These are phyloP conservation scores for Pilaira anomala DNA, from an alignment of 192 early-diverging fungal genomes.

Conservation along the genomic window DNA sequence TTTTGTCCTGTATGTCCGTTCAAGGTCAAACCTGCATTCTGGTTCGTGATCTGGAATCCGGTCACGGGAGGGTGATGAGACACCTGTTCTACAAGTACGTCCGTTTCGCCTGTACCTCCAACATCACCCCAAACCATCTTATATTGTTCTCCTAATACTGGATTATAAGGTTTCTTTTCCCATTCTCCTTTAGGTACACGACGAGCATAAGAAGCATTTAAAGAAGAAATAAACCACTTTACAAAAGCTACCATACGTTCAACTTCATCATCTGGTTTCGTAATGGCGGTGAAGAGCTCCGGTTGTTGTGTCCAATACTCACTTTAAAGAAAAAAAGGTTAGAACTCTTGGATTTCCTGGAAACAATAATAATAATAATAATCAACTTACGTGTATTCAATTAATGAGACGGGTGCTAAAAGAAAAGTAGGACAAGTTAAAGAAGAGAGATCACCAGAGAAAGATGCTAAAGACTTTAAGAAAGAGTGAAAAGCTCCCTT, in stretches of 20 bases:
- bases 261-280: constrained; percentile 52
- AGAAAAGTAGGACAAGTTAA: constrained; percentile 75
- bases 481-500: constrained; percentile 61
- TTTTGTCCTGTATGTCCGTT: constrained; percentile 39
- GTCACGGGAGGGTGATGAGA: constrained; percentile 52
- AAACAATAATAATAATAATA: not conserved
- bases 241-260: constrained; percentile 66
- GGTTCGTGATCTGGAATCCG: constrained; percentile 51
- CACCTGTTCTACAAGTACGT: constrained; percentile 45
- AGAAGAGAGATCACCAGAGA: constrained; percentile 75
- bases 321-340: constrained; percentile 22
- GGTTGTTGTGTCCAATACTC: constrained; percentile 61
- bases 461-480: constrained; percentile 62
- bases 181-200: constrained; percentile 67
- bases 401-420: constrained; percentile 66
- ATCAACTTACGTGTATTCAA: constrained; percentile 64
- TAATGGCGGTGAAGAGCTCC: constrained; percentile 62
- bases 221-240: constrained; percentile 76
- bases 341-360: not conserved
- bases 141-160: constrained; percentile 49
- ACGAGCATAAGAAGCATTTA: constrained; percentile 72
- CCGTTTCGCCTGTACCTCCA: constrained; percentile 52
- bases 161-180: constrained; percentile 62
- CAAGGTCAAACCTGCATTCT: constrained; percentile 7
- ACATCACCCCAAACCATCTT: constrained; percentile 45